Conservation (phyloP, 768 basidiomycete species). For the Boletus reticulatus region DNA sequence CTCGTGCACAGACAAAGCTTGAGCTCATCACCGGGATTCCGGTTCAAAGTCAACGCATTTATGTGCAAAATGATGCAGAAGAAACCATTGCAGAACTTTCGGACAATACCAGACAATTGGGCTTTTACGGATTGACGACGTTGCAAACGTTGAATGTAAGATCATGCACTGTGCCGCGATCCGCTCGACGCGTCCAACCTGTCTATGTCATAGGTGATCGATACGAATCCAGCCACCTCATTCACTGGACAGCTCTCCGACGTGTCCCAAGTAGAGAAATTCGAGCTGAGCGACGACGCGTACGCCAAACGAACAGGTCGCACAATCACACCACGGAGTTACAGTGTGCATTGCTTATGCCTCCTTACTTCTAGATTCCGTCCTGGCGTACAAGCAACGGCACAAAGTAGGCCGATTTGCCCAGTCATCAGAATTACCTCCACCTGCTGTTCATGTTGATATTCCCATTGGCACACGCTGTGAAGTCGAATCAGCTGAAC, state of each 20-base stretch:
- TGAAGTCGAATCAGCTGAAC: slow-evolving; percentile 71
- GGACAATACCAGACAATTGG: slow-evolving; percentile 68
- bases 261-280: slow-evolving; percentile 86
- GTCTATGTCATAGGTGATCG: slow-evolving; percentile 52
- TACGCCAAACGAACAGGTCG: slow-evolving; percentile 81
- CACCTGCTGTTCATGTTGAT: slow-evolving; percentile 34
- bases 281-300: slow-evolving; percentile 78
- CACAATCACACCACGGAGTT: not conserved
- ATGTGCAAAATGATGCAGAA: slow-evolving; percentile 57
- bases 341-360: not conserved
- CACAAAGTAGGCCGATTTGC: slow-evolving; percentile 91
- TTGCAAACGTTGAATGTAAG: slow-evolving; percentile 81
- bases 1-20: slow-evolving; percentile 59
- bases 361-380: slow-evolving; percentile 58
- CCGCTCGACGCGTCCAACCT: not conserved
- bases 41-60: slow-evolving; percentile 64
- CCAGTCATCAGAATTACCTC: slow-evolving; percentile 40
- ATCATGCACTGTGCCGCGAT: not conserved
- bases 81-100: slow-evolving; percentile 52
- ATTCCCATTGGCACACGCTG: slow-evolving; percentile 76
- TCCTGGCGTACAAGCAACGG: slow-evolving; percentile 83
- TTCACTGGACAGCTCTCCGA: slow-evolving; percentile 86
- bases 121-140: slow-evolving; percentile 70
- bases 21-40: slow-evolving; percentile 92
- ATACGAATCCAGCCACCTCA: slow-evolving; percentile 72